Percentiles rank a stretch among this genome's conserved stretches.
phyloP scores from a whole-genome alignment of 2,329 filamentous ascomycete genomes.

The Neonectria punicea region DNA sequence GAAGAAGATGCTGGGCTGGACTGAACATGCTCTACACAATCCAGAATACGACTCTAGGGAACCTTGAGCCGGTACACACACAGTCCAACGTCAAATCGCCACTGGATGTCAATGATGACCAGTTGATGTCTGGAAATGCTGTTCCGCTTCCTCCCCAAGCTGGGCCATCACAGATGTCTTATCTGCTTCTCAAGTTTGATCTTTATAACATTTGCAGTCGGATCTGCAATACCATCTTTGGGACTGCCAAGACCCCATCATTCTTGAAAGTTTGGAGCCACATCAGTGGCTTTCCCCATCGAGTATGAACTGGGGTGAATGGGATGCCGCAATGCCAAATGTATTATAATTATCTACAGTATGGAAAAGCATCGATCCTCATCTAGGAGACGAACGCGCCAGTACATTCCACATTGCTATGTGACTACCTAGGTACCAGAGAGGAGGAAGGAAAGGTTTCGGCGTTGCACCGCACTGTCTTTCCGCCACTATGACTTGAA shows the following conservation, averaged over 20 bases:
- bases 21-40: conserved; percentile 30
- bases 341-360: not conserved
- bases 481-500: too few relatives aligned
- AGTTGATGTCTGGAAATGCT: not conserved
- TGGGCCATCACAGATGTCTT: conserved; percentile 16
- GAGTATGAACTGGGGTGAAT: conserved; percentile 23
- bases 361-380: too few relatives aligned
- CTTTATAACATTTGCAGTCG: conserved; percentile 3
- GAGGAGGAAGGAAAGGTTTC: too few relatives aligned
- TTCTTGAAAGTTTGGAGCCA: conserved; percentile 18
- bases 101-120: conserved; percentile 12
- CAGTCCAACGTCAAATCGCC: conserved; percentile 10
- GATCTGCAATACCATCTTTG: conserved; percentile 10
- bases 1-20: conserved; percentile 29
- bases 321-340: conserved; percentile 4
- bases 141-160: not conserved
- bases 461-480: too few relatives aligned
- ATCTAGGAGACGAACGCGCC: too few relatives aligned
- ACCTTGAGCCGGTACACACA: conserved; percentile 13
- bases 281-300: conserved; percentile 30
- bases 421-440: too few relatives aligned
- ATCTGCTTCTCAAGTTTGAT: conserved; percentile 13
- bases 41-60: conserved; percentile 30
- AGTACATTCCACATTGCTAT: too few relatives aligned
- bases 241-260: not conserved